These are phyloP conservation scores for Arthrobotrys conoides DNA, from an alignment of 2,329 filamentous ascomycete genomes.

Conservation along the genomic window DNA sequence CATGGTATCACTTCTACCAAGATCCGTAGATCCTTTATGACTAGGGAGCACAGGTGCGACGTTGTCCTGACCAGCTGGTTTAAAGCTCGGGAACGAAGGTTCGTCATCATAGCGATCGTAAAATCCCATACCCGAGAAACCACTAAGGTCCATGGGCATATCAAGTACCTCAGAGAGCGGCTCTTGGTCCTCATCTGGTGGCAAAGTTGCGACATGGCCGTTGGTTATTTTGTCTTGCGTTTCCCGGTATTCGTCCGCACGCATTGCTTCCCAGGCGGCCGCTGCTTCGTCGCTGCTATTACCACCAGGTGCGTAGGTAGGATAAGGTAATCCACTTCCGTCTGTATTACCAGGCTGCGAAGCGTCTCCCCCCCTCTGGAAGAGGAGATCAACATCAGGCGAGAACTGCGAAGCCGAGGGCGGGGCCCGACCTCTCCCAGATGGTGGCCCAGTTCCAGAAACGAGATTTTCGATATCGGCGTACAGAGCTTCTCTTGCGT, in stretches of 20 bases:
- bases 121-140: constrained; percentile 59
- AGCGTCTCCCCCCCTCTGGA: constrained; percentile 39
- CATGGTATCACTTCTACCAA: constrained; percentile 49
- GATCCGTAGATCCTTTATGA: constrained; percentile 45
- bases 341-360: constrained; percentile 6
- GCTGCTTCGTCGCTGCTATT: constrained; percentile 60
- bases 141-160: constrained; percentile 60
- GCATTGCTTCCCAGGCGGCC: constrained; percentile 57
- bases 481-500: constrained; percentile 53
- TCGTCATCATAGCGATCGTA: constrained; percentile 49
- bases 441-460: constrained; percentile 13
- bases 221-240: constrained; percentile 42
- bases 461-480: constrained; percentile 57
- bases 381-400: constrained; percentile 56
- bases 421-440: background rate
- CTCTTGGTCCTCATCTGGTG: constrained; percentile 52
- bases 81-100: constrained; percentile 47
- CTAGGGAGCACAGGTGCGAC: constrained; percentile 59
- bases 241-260: constrained; percentile 54
- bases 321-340: constrained; percentile 43
- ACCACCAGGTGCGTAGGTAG: constrained; percentile 32
- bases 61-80: constrained; percentile 52
- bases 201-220: constrained; percentile 51
- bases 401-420: constrained; percentile 33
- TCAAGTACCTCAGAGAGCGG: constrained; percentile 40